phyloP scores from a whole-genome alignment of 768 basidiomycete species.

The Fibroporia radiculosa region DNA sequence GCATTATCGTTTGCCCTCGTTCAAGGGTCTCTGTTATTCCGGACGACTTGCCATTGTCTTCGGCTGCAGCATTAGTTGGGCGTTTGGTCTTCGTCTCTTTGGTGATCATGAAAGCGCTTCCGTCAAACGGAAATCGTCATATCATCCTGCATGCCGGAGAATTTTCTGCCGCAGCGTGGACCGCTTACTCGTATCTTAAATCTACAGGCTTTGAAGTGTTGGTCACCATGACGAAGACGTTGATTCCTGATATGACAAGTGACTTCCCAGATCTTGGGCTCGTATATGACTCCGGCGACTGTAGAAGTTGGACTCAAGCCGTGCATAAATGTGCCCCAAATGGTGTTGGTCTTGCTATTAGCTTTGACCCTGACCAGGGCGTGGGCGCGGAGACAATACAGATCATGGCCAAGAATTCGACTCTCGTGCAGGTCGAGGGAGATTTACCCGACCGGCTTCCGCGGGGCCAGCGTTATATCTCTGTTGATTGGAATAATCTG shows the following conservation, averaged over 20 bases:
- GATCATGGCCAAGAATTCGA: constrained; percentile 1
- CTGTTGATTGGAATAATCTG: constrained; percentile 2
- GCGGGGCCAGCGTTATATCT: constrained; percentile 4
- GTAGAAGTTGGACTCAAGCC: background rate
- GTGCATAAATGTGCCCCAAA: background rate
- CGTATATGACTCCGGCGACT: background rate
- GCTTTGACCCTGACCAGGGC: constrained; percentile 3
- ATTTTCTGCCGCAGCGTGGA: background rate
- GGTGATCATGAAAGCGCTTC: background rate
- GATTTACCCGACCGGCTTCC: constrained; percentile 1
- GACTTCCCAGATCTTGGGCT: too few species aligned
- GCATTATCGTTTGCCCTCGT: constrained; percentile 4
- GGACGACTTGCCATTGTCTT: background rate
- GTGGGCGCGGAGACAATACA: constrained; percentile 2
- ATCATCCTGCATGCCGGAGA: constrained; percentile 1
- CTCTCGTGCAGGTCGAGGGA: constrained; percentile 4
- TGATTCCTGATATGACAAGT: too few species aligned
- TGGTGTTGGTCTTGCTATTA: constrained; percentile 7
- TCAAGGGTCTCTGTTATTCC: background rate
- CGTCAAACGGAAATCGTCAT: background rate
- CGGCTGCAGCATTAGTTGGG: background rate
- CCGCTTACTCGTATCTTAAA: background rate
- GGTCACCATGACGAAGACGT: too few species aligned
- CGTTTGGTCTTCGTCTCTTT: constrained; percentile 1
- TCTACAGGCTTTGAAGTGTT: too few species aligned